Evolutionary conservation across 257 asterid species (phyloP).

Genomic region (Solanum paucissectum): DNA sequence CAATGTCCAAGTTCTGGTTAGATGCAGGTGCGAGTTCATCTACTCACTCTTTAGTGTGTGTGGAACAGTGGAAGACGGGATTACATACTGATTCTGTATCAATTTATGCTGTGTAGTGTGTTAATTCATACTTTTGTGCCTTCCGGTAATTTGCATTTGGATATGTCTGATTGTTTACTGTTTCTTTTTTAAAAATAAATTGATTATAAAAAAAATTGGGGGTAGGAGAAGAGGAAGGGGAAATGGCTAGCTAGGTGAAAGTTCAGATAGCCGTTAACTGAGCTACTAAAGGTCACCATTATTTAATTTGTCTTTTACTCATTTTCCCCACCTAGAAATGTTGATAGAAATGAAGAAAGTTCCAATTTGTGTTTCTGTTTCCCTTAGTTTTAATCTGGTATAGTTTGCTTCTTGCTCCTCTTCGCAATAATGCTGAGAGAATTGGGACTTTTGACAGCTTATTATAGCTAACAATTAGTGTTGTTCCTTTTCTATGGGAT

Average conservation of each 20-base stretch:
- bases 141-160: neutral
- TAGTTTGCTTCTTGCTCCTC: neutral
- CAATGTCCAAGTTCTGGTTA: slow-evolving; percentile 72
- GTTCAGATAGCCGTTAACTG: neutral
- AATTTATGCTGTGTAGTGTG: neutral
- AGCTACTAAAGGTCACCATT: no score
- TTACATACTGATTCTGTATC: neutral
- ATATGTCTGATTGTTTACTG: neutral
- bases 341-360: neutral
- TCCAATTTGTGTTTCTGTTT: neutral
- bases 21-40: slow-evolving; percentile 53
- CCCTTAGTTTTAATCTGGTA: neutral
- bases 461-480: neutral
- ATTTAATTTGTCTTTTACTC: neutral
- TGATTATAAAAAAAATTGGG: no score
- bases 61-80: neutral
- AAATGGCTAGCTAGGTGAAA: neutral
- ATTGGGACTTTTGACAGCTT: neutral
- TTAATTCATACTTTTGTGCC: neutral
- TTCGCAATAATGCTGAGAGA: neutral
- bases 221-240: neutral
- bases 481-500: neutral
- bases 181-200: neutral
- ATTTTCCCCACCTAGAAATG: neutral
- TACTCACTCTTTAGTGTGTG: neutral